Evolutionary conservation across 176 grass and related monocot genomes (phyloP), one percentile per base, ranked within the genome.

Genomic region (Ananas comosus): DNA sequence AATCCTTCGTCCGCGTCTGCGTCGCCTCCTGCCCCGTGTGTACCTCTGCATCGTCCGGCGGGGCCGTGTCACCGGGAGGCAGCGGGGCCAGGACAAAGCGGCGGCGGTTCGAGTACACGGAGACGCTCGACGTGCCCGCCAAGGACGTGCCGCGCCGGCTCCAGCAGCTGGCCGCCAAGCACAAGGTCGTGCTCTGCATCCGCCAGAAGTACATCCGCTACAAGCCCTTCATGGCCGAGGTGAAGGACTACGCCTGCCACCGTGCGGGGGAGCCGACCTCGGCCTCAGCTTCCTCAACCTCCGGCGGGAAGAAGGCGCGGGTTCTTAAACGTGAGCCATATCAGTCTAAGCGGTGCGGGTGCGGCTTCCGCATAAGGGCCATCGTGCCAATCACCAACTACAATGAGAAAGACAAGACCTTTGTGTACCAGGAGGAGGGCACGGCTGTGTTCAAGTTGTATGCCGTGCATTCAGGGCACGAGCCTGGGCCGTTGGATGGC

Each of bases 121-220:
- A 99, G 49, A 94, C 95, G 0, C 70, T 94, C 18, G 87, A 99
- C 53, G 89, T 99, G 72, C 94, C 90, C 2, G 95, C 95, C 0
- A 86, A 75, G 63, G 95, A 99, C 65, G 95, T 99, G 29, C 90
- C 90, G 0, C 82, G 95, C 11, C 70, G 80, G 51, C 81, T 99
- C 7, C 95, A 94, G 74, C 90, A 99, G 78, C 50, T 99, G 65
- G 95, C 95, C 10, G 95, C 90, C 16, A 94, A 99, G 81, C 87
- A 99, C 69, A 94, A 94, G 80, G 95, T 99, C 5, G 95, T 94
- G 3, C 88, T 99, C 64, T 99, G 95, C 79, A 99, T 99, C 66
- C 86, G 95, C 65, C 95, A 99, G 64, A 99, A 99, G 70, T 99
- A 99, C 67, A 99, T 99, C 75, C 81, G 95, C 82, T 91, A 94